These are phyloP conservation scores for Erysimum cheiri DNA, from an alignment of 441 rosid genomes.

Conservation along the genomic window DNA sequence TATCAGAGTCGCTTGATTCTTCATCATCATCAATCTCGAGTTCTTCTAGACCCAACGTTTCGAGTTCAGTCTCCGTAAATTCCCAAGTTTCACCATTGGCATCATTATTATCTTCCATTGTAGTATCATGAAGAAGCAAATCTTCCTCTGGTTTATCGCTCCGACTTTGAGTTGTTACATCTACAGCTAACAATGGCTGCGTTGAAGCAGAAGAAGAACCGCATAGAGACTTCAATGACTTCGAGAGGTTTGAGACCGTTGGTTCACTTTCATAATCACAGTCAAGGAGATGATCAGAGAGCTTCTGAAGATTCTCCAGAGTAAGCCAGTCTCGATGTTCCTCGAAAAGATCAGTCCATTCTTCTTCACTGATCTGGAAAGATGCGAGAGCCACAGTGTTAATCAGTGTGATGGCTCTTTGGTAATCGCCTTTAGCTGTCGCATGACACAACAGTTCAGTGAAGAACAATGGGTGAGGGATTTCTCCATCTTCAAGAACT, in stretches of 20 bases:
- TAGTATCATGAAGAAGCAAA: conserved; percentile 40
- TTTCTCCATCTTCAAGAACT: conserved; percentile 79
- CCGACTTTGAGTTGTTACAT: conserved; percentile 26
- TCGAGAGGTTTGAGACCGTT: conserved; percentile 67
- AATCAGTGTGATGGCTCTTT: conserved; percentile 62
- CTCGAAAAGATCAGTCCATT: conserved; percentile 67
- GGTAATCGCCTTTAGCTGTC: conserved; percentile 56
- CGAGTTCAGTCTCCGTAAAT: conserved; percentile 45
- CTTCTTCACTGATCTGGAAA: conserved; percentile 73
- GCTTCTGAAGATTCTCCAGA: conserved; percentile 51
- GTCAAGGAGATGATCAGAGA: conserved; percentile 53
- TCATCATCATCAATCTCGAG: conserved; percentile 44
- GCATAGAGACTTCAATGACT: conserved; percentile 56
- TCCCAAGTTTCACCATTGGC: conserved; percentile 24
- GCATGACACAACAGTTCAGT: conserved; percentile 77
- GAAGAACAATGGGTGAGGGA: conserved; percentile 67
- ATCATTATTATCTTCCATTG: conserved; percentile 20
- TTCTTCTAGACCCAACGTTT: conserved; percentile 44
- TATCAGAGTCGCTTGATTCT: conserved; percentile 44
- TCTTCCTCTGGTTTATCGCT: conserved; percentile 21
- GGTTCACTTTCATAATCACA: conserved; percentile 60
- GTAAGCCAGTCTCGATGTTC: conserved; percentile 52
- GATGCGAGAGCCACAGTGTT: conserved; percentile 71
- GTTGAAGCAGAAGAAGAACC: conserved; percentile 39
- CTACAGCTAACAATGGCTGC: conserved; percentile 31